Evolutionary conservation across 1,284 basidiomycete genomes (phyloP), one percentile per base, ranked within the genome.

Genomic region (Flammula alnicola): DNA sequence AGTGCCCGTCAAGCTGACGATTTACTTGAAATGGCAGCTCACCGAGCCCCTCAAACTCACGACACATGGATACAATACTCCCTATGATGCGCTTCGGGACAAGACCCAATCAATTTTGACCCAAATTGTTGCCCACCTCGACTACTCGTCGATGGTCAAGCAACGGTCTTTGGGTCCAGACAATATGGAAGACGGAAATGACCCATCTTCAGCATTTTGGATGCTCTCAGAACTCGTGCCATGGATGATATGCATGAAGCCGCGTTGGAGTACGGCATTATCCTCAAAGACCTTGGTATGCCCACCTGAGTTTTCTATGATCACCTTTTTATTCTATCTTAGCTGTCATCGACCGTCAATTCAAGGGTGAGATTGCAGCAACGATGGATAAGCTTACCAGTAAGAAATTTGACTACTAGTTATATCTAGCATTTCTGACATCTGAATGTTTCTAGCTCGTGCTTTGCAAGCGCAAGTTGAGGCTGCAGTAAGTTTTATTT

Each of bases 51-150:
- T 91, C 44, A 89, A 86, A 73, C 75, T 91, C 31, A 85, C 88
- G 1, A 86, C 80, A 1, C 89, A 91, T 62, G 89, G 89, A 14
- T 91, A 91, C 63, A 79, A 81, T 55, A 90, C 87, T 0, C 88
- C 89, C 6, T 91, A 90, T 59, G 89, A 91, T 58, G 88, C 89
- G 0, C 77, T 91, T 37, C 74, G 80, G 35, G 88, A 91, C 67
- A 91, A 91, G 71, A 88, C 89, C 0, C 88, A 91, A 64, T 89
- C 86, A 1, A 91, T 91, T 52, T 68, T 91, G 41, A 91, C 88
- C 0, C 89, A 91, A 66, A 90, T 91, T 32, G 86, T 91, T 17
- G 83, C 87, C 3, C 88, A 90, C 63, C 70, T 83, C 65, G 72
- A 72, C 69, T 77, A 71, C 32, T 70, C 68, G 25, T 68, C 68